Evolutionary conservation across 129 eudicot genomes (phyloP), one percentile per base, ranked within the genome.

Genomic region (Chrysanthemum lavandulifolium): DNA sequence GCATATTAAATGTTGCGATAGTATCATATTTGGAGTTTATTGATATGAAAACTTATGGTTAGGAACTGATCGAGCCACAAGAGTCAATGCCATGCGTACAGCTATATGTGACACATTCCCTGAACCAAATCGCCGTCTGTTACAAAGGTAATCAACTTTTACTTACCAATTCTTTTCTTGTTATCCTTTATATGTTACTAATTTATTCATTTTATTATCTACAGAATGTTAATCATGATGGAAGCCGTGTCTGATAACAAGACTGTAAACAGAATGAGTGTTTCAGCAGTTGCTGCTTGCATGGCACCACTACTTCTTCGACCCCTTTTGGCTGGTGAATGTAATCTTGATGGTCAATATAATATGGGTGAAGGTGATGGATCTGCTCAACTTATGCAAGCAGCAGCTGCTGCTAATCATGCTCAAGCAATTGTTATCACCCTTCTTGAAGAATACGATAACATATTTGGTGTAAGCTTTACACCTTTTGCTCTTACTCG

Each of bases 341-440:
- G 99, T 82, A 94, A 94, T 21, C 88, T 94, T 62, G 94, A 83
- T 54, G 65, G 85, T 71, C 72, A 86, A 55, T 82, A 88, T 75
- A 89, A 78, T 82, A 75, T 90, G 78, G 96, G 85, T 60, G 94
- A 10, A 40, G 47, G 88, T 69, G 99, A 94, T 83, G 84, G 88
- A 76, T 88, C 99, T 77, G 72, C 75, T 68, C 97, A 94, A 84
- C 99, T 94, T 81, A 47, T 94, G 90, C 99, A 90, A 86, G 99
- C 99, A 60, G 99, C 99, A 72, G 99, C 99, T 72, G 99, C 99
- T 52, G 99, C 99, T 73, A 94, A 94, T 80, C 97, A 90, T 88
- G 99, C 99, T 67, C 99, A 94, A 80, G 97, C 97, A 65, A 94
- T 94, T 54, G 80, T 84, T 62, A 90, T 94, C 72, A 83, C 88